phyloP scores from a whole-genome alignment of 2,329 filamentous ascomycete genomes.

The Exophiala dermatitidis region DNA sequence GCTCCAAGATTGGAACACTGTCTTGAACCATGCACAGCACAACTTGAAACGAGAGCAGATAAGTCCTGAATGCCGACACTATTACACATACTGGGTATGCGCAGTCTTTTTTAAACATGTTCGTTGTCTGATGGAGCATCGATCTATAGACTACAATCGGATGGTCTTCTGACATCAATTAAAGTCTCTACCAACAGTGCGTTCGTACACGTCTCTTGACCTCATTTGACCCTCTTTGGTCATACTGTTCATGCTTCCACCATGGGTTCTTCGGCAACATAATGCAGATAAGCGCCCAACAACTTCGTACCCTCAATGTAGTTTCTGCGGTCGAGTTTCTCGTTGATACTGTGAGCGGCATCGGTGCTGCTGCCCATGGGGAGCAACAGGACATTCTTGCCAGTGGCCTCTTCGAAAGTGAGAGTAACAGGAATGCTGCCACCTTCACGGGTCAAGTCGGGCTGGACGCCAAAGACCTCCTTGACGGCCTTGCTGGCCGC shows the following conservation, averaged over 20 bases:
- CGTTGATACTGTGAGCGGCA: slow-evolving; percentile 94
- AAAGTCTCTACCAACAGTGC: too few relatives aligned
- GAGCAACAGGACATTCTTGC: slow-evolving; percentile 91
- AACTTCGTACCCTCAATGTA: slow-evolving; percentile 98
- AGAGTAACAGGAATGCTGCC: slow-evolving; percentile 95
- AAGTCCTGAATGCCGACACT: too few relatives aligned
- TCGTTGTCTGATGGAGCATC: too few relatives aligned
- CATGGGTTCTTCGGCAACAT: slow-evolving; percentile 82
- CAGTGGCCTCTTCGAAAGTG: slow-evolving; percentile 94
- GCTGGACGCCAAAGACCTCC: slow-evolving; percentile 85
- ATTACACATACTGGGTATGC: too few relatives aligned
- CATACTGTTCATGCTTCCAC: slow-evolving; percentile 3
- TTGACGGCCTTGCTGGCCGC: slow-evolving; percentile 94
- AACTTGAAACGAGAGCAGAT: too few relatives aligned
- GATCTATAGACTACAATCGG: too few relatives aligned
- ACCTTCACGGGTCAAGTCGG: slow-evolving; percentile 92
- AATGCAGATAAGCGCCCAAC: slow-evolving; percentile 89
- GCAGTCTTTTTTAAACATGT: too few relatives aligned
- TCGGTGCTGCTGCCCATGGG: slow-evolving; percentile 98
- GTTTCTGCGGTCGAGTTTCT: slow-evolving; percentile 94
- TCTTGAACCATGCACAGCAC: too few relatives aligned
- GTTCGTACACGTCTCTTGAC: too few relatives aligned
- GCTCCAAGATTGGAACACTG: too few relatives aligned
- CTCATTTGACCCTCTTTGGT: too few relatives aligned
- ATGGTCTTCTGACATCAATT: too few relatives aligned